Evolutionary conservation across 164 flowering plant species (phyloP), one percentile per base, ranked within the genome.

Genomic region (Piper betle): DNA sequence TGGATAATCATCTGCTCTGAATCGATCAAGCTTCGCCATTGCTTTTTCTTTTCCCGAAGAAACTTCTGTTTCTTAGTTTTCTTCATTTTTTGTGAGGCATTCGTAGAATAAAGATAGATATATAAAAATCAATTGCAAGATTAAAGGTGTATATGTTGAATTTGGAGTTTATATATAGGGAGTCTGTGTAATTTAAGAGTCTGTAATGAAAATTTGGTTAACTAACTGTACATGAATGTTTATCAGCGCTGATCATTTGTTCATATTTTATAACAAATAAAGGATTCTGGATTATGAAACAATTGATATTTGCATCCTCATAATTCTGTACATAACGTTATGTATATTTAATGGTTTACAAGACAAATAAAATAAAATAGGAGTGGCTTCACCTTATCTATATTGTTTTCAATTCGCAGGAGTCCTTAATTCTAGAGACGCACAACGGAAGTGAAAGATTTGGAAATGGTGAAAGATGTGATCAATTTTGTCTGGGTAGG

Each of bases 1-100:
- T 55, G 58, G 38, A 57, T 64, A 69, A 52, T 71, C 76, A 60
- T 25, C 39, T 37, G 18, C 59, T 55, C 70, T 63, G n/a, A 73
- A 66, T 57, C 58, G 60, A 53, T 25, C 69, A 64, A 60, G 66
- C 57, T 37, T 58, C 52, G 18, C 19, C n/a, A 25, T 25, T 2
- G 66, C 17, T 52, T 15, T 18, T n/a, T 18, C 50, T 3, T 46
- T 15, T 10, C 50, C 10, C 1, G 15, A 15, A 15, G 10, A 12
- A 2, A 46, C 15, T 15, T 46, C 12, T 6, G 0, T 46, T 6
- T 6, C 50, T 46, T 46, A 10, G 10, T 46, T 46, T 2, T 15
- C 15, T 46, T 6, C 50, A 12, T 46, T 1, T 46, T 46, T 46
- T 46, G 50, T 5, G 50, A 15, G 15, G 15, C 33, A 25, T 25